Conservation (phyloP, 1,139 yeast genomes). For the Taphrina flavorubra region DNA sequence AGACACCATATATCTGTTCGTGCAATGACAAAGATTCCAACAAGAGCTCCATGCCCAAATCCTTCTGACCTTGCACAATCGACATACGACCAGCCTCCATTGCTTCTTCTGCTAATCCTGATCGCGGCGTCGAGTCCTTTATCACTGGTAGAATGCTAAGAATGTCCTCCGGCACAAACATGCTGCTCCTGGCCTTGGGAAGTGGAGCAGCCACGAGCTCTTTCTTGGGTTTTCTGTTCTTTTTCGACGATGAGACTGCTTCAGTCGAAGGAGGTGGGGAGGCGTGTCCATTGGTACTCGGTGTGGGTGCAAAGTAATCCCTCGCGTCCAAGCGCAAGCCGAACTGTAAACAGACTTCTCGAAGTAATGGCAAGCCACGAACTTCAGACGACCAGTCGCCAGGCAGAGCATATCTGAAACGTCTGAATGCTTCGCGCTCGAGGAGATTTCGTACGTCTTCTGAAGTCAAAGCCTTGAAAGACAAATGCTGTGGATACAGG, state of each 20-base stretch:
- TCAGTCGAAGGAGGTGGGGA: constrained; percentile 49
- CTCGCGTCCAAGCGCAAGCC: constrained; percentile 86
- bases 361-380: constrained; percentile 60
- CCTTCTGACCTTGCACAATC: constrained; percentile 50
- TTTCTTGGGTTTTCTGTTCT: constrained; percentile 56
- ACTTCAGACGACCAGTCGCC: constrained; percentile 57
- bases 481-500: constrained; percentile 47
- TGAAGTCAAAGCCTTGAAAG: constrained; percentile 58
- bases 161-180: constrained; percentile 68
- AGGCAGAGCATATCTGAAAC: constrained; percentile 66
- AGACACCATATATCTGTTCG: constrained; percentile 82
- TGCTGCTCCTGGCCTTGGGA: constrained; percentile 42
- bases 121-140: constrained; percentile 70
- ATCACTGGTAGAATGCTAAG: constrained; percentile 72
- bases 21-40: constrained; percentile 72
- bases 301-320: constrained; percentile 55
- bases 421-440: constrained; percentile 57
- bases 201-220: constrained; percentile 51
- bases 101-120: constrained; percentile 76
- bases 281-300: constrained; percentile 40
- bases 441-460: constrained; percentile 57
- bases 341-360: constrained; percentile 74
- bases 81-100: constrained; percentile 60
- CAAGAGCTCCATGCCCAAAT: constrained; percentile 57
- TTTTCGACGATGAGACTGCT: constrained; percentile 48